phyloP scores from a whole-genome alignment of 345 rosid genomes.

The Salix udensis region DNA sequence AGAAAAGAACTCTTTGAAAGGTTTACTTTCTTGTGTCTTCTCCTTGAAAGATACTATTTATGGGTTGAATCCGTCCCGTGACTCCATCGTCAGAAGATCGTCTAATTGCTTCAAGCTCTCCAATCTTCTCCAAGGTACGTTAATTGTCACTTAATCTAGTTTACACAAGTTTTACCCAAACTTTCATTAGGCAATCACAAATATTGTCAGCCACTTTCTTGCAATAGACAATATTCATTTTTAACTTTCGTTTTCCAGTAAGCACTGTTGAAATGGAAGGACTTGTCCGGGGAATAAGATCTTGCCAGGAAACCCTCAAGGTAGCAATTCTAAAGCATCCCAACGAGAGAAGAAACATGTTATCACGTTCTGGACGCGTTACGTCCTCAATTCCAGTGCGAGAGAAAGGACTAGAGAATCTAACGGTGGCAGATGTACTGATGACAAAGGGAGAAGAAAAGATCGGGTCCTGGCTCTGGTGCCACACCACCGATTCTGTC shows the following conservation, averaged over 20 bases:
- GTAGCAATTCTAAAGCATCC: slow-evolving; percentile 30
- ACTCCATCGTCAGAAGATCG: slow-evolving; percentile 18
- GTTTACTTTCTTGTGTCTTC: slow-evolving; percentile 21
- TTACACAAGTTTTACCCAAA: too few species aligned
- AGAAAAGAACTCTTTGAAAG: slow-evolving; percentile 34
- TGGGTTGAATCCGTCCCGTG: neutral
- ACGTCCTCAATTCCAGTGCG: slow-evolving; percentile 28
- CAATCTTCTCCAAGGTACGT: slow-evolving; percentile 15
- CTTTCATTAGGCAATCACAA: neutral
- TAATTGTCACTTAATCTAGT: neutral
- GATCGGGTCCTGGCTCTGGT: slow-evolving; percentile 59
- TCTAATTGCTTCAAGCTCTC: slow-evolving; percentile 3
- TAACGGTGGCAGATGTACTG: slow-evolving; percentile 73
- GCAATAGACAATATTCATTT: neutral
- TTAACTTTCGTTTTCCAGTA: neutral
- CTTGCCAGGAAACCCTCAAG: slow-evolving; percentile 38
- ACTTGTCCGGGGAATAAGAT: slow-evolving; percentile 32
- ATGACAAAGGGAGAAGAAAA: slow-evolving; percentile 54
- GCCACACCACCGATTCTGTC: slow-evolving; percentile 62
- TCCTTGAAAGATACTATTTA: slow-evolving; percentile 8
- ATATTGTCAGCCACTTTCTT: neutral
- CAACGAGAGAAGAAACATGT: slow-evolving; percentile 15
- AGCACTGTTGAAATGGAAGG: slow-evolving; percentile 39
- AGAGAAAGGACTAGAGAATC: slow-evolving; percentile 71
- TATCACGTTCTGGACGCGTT: slow-evolving; percentile 31